phyloP scores from a whole-genome alignment of 371 early-diverging fungal species.

The Syncephalis plumigaleata region DNA sequence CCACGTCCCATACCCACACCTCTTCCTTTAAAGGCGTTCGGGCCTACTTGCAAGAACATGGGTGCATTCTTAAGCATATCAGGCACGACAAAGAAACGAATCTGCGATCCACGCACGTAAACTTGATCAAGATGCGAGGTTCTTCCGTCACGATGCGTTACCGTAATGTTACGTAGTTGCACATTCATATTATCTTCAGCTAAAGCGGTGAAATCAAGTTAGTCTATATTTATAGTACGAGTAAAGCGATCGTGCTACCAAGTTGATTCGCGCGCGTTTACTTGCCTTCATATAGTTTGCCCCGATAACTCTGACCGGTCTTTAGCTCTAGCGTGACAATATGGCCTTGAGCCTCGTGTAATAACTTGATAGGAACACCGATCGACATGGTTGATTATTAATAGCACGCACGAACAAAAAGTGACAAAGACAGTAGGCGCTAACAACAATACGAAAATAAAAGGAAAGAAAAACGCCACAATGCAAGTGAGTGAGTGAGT shows the following conservation, averaged over 20 bases:
- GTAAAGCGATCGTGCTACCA: background rate
- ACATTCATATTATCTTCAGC: slow-evolving; percentile 99
- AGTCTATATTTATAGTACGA: background rate
- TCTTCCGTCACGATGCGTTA: slow-evolving; percentile 82
- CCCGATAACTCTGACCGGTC: slow-evolving; percentile 86
- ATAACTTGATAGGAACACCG: slow-evolving; percentile 87
- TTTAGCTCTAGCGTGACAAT: slow-evolving; percentile 88
- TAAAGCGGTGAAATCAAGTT: slow-evolving; percentile 11
- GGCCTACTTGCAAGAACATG: slow-evolving; percentile 81
- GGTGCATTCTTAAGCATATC: slow-evolving; percentile 98
- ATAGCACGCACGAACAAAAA: too few relatives aligned
- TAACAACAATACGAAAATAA: background rate
- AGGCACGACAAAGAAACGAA: slow-evolving; percentile 91
- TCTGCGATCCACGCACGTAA: slow-evolving; percentile 90
- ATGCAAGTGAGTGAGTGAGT: too few relatives aligned
- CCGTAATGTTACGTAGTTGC: slow-evolving; percentile 81
- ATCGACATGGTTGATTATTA: slow-evolving; percentile 54
- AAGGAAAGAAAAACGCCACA: slow-evolving; percentile 2
- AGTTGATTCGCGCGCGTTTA: background rate
- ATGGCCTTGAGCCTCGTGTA: slow-evolving; percentile 96
- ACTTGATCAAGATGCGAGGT: slow-evolving; percentile 86
- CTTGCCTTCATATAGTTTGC: slow-evolving; percentile 78
- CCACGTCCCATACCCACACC: slow-evolving; percentile 77
- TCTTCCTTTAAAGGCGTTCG: slow-evolving; percentile 61
- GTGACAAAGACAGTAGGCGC: too few relatives aligned